These are phyloP conservation scores for Jasminum sambac DNA, from an alignment of 257 asterid genomes.

Conservation along the genomic window DNA sequence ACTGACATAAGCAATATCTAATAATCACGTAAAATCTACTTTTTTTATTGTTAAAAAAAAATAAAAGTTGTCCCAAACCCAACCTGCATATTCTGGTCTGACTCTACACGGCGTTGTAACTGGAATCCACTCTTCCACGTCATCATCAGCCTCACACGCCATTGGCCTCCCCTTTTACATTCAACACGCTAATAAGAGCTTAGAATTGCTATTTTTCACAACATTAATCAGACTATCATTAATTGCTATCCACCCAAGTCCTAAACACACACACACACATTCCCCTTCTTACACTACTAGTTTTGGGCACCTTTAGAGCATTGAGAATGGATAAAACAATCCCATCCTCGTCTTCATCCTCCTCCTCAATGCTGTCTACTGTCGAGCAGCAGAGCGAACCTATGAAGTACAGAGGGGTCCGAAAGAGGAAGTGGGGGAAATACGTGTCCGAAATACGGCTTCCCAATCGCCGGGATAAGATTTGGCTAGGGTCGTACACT, in stretches of 20 bases:
- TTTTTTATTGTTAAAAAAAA: no score
- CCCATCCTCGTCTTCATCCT: neutral
- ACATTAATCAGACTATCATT: neutral
- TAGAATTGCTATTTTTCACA: neutral
- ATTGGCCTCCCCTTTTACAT: slow-evolving; percentile 35
- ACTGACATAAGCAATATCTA: no score
- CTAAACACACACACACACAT: neutral
- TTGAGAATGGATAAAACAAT: slow-evolving; percentile 32
- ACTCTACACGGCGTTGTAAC: neutral
- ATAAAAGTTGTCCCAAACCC: neutral
- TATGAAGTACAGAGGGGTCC: slow-evolving; percentile 58
- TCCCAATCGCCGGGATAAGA: slow-evolving; percentile 63
- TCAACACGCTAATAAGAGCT: slow-evolving; percentile 51
- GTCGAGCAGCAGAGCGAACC: neutral
- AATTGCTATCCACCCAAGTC: slow-evolving; percentile 24
- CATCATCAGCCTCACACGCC: slow-evolving; percentile 29
- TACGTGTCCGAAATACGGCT: slow-evolving; percentile 69
- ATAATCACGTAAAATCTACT: no score
- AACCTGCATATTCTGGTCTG: neutral
- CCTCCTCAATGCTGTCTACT: neutral
- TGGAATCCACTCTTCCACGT: neutral
- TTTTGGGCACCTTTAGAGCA: neutral
- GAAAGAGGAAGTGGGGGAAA: slow-evolving; percentile 68
- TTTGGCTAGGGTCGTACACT: slow-evolving; percentile 69
- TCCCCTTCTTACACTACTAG: neutral